Evolutionary conservation across 2,329 filamentous ascomycete genomes (phyloP), one percentile per base, ranked within the genome.

Genomic region (Graphiopsis chlorocephala): DNA sequence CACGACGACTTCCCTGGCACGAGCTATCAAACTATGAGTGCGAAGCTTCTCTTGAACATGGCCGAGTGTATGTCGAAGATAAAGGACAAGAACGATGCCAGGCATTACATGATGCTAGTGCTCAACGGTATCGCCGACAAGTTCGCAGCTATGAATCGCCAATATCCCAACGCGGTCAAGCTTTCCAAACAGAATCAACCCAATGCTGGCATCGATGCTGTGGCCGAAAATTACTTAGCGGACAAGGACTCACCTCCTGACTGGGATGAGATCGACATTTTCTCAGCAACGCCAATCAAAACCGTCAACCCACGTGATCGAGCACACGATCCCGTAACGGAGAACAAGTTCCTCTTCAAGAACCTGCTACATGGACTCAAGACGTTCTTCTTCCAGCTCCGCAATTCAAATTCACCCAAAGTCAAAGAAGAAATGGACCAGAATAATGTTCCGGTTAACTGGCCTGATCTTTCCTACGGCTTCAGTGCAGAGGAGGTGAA

Each of bases 1-100:
- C 93, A 97, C 73, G 95, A 98, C 76, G 92, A 92, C 68, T 70
- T 76, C 7, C 96, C 95, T 0, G 96, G 96, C 10, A 98, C 96
- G 0, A 99, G 94, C 77, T 99, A 99, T 75, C 96, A 99, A 78
- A 99, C 95, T 0, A 99, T 99, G 95, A 98, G 95, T 72, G 96
- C 95, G 0, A 99, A 98, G 77, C 83, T 99, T 2, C 82, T 99
- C 0, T 83, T 99, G 14, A 99, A 99, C 76, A 96, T 99, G 92
- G 95, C 94, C 0, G 96, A 99, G 73, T 96, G 92, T 76, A 99
- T 99, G 73, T 92, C 93, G 1, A 96, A 94, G 77, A 85, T 99
- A 71, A 90, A 90, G 23, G 92, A 97, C 75, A 99, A 98, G 80
- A 88, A 90, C 50, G 94, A 99, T 76, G 95, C 95, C 26, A 89